Base-by-base conservation (phyloP, 306 rosid species). In the Medicago lupulina region DNA sequence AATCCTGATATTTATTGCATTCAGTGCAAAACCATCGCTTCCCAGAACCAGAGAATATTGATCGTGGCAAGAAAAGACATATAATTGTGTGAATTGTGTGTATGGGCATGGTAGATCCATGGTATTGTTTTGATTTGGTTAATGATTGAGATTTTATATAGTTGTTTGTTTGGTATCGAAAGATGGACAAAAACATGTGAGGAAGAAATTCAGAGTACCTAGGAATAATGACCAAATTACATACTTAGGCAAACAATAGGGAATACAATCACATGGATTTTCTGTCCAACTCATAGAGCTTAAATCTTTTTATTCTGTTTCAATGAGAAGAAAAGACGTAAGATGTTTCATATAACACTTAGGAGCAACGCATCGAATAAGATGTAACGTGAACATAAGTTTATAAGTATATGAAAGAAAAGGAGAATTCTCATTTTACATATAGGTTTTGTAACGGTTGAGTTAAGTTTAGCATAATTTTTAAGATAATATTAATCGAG, bases 61-160 rank as follows among this genome's bases (percentile, higher is more conserved):
- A 73, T 59, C 40, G 41, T 36, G 38, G 70, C 50, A 62, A 36
- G n/a, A 9, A 11, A 46, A 41, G 12, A 36, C n/a, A 19, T 62
- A 76, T 60, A 11, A 46, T 34, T 74, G 39, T 40, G 67, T 71
- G 38, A 76, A 50, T 50, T 2, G n/a, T 1, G 5, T 65, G 21
- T 64, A 55, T 18, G 19, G 68, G 39, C 4, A 41, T 25, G 69
- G 13, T 19, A 17, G 54, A 50, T 50, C 4, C 17, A 47, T 34
- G 63, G 34, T 16, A 57, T 19, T 28, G 23, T 58, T 57, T 44
- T 43, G 43, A 38, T 69, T 79, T 25, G 67, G 57, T 71, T 62
- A 50, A 40, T 71, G 14, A 21, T 79, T 61, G 12, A 58, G 46
- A 39, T 31, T 70, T 38, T 60, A 60, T 60, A 13, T 43, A 14